These are phyloP conservation scores for Phytopythium cucurbitacearum DNA, from an alignment of 352 stramenopile species.

Conservation along the genomic window DNA sequence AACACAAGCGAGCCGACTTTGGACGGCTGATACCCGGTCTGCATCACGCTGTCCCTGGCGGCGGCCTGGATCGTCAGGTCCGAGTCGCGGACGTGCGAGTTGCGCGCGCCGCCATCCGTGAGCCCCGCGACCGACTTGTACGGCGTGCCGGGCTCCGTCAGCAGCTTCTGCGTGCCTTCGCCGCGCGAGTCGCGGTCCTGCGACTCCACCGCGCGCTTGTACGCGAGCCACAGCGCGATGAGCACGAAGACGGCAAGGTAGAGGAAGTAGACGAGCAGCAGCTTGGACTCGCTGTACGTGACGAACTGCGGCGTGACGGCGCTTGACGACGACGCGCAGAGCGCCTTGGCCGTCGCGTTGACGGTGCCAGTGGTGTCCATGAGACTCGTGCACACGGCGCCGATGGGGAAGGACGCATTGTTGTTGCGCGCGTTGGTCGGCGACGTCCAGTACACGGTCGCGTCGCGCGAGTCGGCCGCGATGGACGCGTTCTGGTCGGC, in stretches of 20 bases:
- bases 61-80: conserved; percentile 11
- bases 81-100: conserved; percentile 11
- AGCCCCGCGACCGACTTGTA: conserved; percentile 9
- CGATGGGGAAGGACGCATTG: conserved; percentile 32
- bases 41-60: conserved; percentile 6
- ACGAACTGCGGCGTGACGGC: conserved; percentile 8
- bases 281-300: conserved; percentile 6
- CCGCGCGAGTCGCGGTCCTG: too few relatives aligned
- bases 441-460: conserved; percentile 37
- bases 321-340: conserved; percentile 1
- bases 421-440: conserved; percentile 27
- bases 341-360: conserved; percentile 7
- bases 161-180: conserved; percentile 5
- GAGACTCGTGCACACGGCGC: conserved; percentile 16
- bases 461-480: conserved; percentile 18
- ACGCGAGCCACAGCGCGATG: conserved; percentile 6
- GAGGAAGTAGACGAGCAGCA: conserved; percentile 8
- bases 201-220: conserved; percentile 2
- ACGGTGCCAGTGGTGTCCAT: conserved; percentile 10
- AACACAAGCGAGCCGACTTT: conserved; percentile 15
- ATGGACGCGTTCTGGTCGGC: conserved; percentile 18
- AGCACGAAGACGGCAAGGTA: conserved; percentile 9
- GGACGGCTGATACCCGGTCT: conserved; percentile 16
- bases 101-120: conserved; percentile 1
- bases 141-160: conserved; percentile 10